Conservation (phyloP, 2,329 filamentous ascomycete genomes). For the Trichoderma harzianum region DNA sequence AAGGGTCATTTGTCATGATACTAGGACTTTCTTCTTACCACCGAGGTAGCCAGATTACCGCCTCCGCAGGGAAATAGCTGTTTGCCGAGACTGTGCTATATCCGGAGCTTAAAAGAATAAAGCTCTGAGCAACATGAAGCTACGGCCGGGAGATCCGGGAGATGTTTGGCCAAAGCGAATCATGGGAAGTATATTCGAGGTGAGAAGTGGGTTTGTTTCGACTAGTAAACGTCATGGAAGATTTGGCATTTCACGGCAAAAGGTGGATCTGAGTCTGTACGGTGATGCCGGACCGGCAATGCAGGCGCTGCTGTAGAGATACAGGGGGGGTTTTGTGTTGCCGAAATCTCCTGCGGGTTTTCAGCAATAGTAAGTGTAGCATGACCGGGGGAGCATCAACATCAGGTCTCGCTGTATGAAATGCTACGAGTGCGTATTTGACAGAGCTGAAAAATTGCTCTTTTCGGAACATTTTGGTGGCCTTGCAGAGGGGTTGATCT, state of each 20-base stretch:
- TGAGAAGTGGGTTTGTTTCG: neutral
- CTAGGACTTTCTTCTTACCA: neutral
- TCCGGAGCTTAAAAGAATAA: neutral
- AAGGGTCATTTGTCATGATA: neutral
- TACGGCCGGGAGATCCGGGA: constrained; percentile 1
- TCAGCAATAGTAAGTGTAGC: neutral
- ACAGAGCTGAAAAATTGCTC: neutral
- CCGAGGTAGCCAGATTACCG: neutral
- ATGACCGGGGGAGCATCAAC: neutral
- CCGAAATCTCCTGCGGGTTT: constrained; percentile 6
- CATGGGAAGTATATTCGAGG: neutral
- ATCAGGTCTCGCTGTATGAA: neutral
- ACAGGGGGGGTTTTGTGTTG: neutral
- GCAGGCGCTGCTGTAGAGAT: neutral
- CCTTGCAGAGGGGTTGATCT: neutral
- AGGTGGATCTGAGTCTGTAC: neutral
- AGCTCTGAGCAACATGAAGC: neutral
- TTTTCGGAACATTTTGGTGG: neutral
- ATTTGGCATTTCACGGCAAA: neutral
- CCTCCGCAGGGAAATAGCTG: neutral
- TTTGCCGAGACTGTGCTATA: neutral
- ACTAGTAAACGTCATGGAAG: neutral
- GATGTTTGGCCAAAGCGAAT: neutral
- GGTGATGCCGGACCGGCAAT: constrained; percentile 10
- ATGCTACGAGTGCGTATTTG: neutral